phyloP scores from a whole-genome alignment of 345 rosid genomes.

The Cardamine resedifolia region DNA sequence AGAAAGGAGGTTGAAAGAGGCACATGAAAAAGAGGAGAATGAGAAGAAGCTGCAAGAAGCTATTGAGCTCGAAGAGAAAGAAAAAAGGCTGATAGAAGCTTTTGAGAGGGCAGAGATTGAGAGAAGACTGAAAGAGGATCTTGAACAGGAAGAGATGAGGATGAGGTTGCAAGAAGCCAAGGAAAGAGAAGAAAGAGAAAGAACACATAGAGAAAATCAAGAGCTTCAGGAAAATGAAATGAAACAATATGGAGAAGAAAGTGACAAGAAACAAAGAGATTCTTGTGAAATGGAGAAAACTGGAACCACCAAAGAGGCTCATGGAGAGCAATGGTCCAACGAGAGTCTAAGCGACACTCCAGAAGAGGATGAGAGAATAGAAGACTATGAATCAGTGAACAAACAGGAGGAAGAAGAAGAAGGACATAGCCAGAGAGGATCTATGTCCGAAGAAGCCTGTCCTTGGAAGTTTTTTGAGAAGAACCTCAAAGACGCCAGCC shows the following conservation, averaged over 20 bases:
- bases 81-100: conserved; percentile 35
- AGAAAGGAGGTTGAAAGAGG: conserved; percentile 42
- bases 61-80: conserved; percentile 44
- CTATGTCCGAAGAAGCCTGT: conserved; percentile 31
- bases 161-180: conserved; percentile 33
- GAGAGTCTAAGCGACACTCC: conserved; percentile 29
- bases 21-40: conserved; percentile 47
- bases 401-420: conserved; percentile 30
- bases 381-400: conserved; percentile 15
- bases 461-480: conserved; percentile 44
- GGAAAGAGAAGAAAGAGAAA: conserved; percentile 39
- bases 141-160: conserved; percentile 33
- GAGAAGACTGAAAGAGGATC: conserved; percentile 41
- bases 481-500: conserved; percentile 42
- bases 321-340: conserved; percentile 37
- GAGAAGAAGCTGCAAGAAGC: conserved; percentile 41
- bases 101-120: conserved; percentile 42
- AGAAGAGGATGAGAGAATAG: conserved; percentile 36
- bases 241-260: conserved; percentile 44
- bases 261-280: conserved; percentile 39
- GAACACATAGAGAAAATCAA: conserved; percentile 35
- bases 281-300: conserved; percentile 40
- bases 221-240: conserved; percentile 45
- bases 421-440: conserved; percentile 32
- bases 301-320: conserved; percentile 35